phyloP scores from a whole-genome alignment of 352 stramenopile species.

The Phytophthora chlamydospora region DNA sequence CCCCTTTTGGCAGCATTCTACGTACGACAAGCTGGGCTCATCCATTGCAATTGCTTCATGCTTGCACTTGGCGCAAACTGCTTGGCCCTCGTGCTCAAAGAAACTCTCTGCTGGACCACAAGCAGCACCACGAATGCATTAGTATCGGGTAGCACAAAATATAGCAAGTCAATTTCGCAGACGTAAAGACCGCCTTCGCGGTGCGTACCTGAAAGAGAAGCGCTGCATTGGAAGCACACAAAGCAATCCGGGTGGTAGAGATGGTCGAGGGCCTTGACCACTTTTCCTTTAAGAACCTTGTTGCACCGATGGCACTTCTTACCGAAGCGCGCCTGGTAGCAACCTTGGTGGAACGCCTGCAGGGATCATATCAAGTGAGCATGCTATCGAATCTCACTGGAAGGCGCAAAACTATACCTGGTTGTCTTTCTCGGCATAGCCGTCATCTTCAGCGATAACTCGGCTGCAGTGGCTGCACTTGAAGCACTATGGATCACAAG shows the following conservation, averaged over 20 bases:
- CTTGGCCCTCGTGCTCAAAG: slow-evolving; percentile 79
- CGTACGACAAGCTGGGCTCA: slow-evolving; percentile 54
- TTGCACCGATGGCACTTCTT: slow-evolving; percentile 84
- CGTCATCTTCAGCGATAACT: slow-evolving; percentile 78
- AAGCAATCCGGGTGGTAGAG: slow-evolving; percentile 89
- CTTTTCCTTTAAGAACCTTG: slow-evolving; percentile 84
- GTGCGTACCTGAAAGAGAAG: slow-evolving; percentile 70
- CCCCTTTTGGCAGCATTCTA: slow-evolving; percentile 8
- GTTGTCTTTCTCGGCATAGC: slow-evolving; percentile 84
- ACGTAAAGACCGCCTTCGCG: too few relatives aligned
- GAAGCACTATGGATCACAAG: slow-evolving; percentile 59
- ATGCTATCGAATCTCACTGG: background rate
- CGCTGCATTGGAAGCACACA: slow-evolving; percentile 77
- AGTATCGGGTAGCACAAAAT: slow-evolving; percentile 13
- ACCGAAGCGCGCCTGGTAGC: slow-evolving; percentile 78
- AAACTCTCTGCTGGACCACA: slow-evolving; percentile 73
- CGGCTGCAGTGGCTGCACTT: slow-evolving; percentile 79
- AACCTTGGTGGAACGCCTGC: slow-evolving; percentile 80
- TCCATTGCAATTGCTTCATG: slow-evolving; percentile 68
- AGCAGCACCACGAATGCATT: slow-evolving; percentile 31
- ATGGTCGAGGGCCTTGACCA: slow-evolving; percentile 84
- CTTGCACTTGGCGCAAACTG: slow-evolving; percentile 82
- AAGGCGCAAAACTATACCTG: slow-evolving; percentile 40
- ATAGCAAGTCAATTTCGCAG: background rate
- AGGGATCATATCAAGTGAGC: slow-evolving; percentile 9